Percentiles rank a stretch among this genome's conserved stretches.
Conservation (phyloP, 2,329 filamentous ascomycete species). For the Fusarium torulosum region DNA sequence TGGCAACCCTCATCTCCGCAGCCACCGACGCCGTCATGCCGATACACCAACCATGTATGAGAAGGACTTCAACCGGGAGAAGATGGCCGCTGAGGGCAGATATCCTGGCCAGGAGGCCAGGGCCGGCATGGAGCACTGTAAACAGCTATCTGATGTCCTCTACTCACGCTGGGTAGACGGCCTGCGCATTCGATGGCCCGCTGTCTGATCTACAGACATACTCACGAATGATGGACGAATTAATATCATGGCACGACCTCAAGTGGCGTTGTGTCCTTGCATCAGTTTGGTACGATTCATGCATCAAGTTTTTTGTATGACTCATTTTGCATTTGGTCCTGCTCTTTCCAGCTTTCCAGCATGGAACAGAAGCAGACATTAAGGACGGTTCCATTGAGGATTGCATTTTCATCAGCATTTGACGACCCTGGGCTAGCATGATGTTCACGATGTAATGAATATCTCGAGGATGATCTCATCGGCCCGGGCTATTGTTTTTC, state of each 20-base stretch:
- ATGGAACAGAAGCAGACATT: constrained; percentile 15
- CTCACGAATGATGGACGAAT: not conserved
- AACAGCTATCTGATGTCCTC: constrained; percentile 88
- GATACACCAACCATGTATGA: constrained; percentile 58
- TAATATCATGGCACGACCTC: not conserved
- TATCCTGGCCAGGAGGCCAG: constrained; percentile 67
- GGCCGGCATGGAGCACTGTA: constrained; percentile 91
- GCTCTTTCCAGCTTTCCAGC: constrained; percentile 4
- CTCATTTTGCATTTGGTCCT: constrained; percentile 28
- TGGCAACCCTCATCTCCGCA: constrained; percentile 87
- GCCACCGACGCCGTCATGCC: constrained; percentile 76
- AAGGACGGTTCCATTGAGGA: constrained; percentile 2
- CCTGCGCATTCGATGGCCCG: constrained; percentile 77
- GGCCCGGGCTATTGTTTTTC: constrained; percentile 25
- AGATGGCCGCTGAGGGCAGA: constrained; percentile 62
- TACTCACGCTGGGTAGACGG: constrained; percentile 93
- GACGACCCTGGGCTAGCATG: constrained; percentile 16
- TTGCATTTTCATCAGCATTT: constrained; percentile 26
- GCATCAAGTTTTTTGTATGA: constrained; percentile 19
- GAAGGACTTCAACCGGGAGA: constrained; percentile 62
- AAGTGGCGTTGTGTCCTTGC: not conserved
- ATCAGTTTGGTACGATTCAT: constrained; percentile 20
- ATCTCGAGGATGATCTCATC: constrained; percentile 38
- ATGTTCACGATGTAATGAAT: constrained; percentile 42
- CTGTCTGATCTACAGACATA: constrained; percentile 44